These are phyloP conservation scores for Somion occarium DNA, from an alignment of 1,284 basidiomycete genomes.

Conservation along the genomic window DNA sequence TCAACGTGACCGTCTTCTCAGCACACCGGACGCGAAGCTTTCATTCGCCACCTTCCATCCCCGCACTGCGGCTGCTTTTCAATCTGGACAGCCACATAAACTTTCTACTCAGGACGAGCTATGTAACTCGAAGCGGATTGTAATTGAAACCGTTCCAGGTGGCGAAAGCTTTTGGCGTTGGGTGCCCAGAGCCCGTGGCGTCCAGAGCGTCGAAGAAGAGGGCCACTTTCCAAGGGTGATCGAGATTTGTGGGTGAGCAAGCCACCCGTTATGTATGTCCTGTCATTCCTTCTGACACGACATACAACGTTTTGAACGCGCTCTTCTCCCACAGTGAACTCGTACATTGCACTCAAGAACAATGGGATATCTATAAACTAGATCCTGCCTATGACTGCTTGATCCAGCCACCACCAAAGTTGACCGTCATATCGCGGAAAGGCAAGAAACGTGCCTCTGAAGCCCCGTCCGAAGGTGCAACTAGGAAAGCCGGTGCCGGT, in stretches of 20 bases:
- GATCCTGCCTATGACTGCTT: conserved; percentile 64
- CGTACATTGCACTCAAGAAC: conserved; percentile 56
- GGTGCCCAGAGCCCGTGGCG: conserved; percentile 60
- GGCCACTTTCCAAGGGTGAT: conserved; percentile 65
- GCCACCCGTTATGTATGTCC: not conserved
- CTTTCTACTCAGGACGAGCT: conserved; percentile 42
- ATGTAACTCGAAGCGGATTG: conserved; percentile 60
- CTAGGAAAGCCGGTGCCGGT: not conserved
- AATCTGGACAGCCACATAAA: conserved; percentile 29
- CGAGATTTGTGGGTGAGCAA: conserved; percentile 61
- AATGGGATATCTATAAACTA: conserved; percentile 81
- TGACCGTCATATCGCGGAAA: conserved; percentile 25
- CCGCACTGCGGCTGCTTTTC: conserved; percentile 47
- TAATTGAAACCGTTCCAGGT: conserved; percentile 55
- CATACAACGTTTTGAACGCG: not conserved
- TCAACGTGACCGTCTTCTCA: conserved; percentile 54
- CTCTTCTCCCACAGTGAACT: conserved; percentile 34
- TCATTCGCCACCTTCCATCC: conserved; percentile 70
- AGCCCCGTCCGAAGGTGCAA: not conserved
- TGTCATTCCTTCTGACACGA: conserved; percentile 2
- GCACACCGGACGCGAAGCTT: conserved; percentile 29
- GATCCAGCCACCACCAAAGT: conserved; percentile 41
- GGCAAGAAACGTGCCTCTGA: conserved; percentile 1
- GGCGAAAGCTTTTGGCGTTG: conserved; percentile 64
- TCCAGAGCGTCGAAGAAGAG: conserved; percentile 54